A percentile compares a stretch with the other conserved stretches of the same genome.
Conservation (phyloP, 1,139 yeast genomes). For the Saccharomyces hybrid region DNA sequence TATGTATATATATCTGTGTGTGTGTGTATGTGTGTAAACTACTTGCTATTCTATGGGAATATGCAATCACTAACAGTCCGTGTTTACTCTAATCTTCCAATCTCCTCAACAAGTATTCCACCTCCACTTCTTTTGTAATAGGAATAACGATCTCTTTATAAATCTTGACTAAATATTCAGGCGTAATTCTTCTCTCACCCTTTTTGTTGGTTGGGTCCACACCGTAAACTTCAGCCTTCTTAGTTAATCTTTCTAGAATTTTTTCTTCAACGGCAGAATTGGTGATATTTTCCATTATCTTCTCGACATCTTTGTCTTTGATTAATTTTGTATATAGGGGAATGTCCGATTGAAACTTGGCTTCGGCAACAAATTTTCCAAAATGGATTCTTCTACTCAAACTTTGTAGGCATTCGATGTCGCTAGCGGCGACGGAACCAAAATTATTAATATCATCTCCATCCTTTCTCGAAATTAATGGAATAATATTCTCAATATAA, state of each 20-base stretch:
- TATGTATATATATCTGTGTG: neutral
- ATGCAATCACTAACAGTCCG: neutral
- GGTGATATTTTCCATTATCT: constrained; percentile 75
- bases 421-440: constrained; percentile 81
- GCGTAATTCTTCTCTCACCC: constrained; percentile 70
- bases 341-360: constrained; percentile 68
- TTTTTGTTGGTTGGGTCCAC: constrained; percentile 73
- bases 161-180: constrained; percentile 70
- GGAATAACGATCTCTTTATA: constrained; percentile 89
- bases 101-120: constrained; percentile 78
- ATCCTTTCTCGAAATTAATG: constrained; percentile 53
- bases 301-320: constrained; percentile 53
- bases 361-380: constrained; percentile 95
- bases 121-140: constrained; percentile 90
- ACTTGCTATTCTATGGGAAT: too few species aligned
- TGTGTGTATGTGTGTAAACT: neutral
- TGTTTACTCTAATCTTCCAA: constrained; percentile 37
- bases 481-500: constrained; percentile 67
- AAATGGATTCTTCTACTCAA: constrained; percentile 92
- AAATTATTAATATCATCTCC: constrained; percentile 81
- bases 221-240: constrained; percentile 81
- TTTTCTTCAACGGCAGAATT: constrained; percentile 79
- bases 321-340: constrained; percentile 60
- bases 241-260: constrained; percentile 67
- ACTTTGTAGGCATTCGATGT: constrained; percentile 80